These are phyloP conservation scores for Stenogyne calaminthoides DNA, from an alignment of 305 asterid species.

Conservation along the genomic window DNA sequence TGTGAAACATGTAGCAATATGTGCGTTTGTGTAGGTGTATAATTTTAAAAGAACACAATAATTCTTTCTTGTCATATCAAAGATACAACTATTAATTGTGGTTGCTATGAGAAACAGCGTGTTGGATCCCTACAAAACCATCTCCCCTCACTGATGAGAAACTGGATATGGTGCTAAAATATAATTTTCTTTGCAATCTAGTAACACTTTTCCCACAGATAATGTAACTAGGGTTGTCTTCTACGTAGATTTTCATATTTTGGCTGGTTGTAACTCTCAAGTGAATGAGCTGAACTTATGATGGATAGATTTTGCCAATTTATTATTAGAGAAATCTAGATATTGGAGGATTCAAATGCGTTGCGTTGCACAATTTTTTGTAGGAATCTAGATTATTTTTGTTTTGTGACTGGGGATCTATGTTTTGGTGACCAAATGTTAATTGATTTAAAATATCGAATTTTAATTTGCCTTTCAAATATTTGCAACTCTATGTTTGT, in stretches of 20 bases:
- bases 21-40: background rate
- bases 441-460: no score
- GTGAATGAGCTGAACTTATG: background rate
- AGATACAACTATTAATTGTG: background rate
- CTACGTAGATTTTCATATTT: background rate
- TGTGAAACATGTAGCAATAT: background rate
- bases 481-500: no score
- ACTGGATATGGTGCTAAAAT: background rate
- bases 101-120: background rate
- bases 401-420: no score
- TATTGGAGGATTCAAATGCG: no score
- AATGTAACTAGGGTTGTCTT: no score
- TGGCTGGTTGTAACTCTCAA: background rate
- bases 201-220: background rate
- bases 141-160: background rate
- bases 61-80: background rate
- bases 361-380: no score
- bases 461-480: no score
- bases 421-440: no score
- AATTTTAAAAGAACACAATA: background rate
- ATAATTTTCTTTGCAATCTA: background rate
- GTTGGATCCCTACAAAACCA: background rate
- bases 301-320: background rate
- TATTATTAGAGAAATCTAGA: no score
- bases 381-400: no score